Evolutionary conservation across 2,329 filamentous ascomycete genomes (phyloP).

Genomic region (Cytospora leucostoma): DNA sequence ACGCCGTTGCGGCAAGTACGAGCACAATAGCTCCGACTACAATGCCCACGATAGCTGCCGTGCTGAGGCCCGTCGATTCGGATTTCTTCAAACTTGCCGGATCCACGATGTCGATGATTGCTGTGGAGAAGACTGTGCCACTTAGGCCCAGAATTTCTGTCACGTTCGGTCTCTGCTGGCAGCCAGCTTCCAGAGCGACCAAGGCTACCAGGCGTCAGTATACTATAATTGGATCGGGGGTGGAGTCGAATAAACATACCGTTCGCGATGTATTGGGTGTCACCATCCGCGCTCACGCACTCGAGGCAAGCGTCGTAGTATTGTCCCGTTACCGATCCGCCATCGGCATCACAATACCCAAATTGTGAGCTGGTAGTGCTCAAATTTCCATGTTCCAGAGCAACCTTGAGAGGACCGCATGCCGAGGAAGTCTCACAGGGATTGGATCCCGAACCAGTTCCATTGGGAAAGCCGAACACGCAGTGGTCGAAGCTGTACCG

Average conservation of each 20-base stretch:
- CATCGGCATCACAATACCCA: slow-evolving; percentile 37
- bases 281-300: slow-evolving; percentile 48
- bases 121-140: slow-evolving; percentile 47
- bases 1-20: slow-evolving; percentile 39
- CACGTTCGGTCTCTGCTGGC: slow-evolving; percentile 47
- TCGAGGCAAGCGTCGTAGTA: slow-evolving; percentile 45
- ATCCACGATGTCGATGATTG: slow-evolving; percentile 30
- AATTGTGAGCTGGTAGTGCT: slow-evolving; percentile 11
- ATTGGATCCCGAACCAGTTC: slow-evolving; percentile 44
- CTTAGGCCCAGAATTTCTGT: slow-evolving; percentile 44
- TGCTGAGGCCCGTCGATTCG: slow-evolving; percentile 11
- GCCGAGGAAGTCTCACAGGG: slow-evolving; percentile 55
- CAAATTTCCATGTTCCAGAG: slow-evolving; percentile 43
- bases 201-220: slow-evolving; percentile 42
- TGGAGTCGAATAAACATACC: slow-evolving; percentile 41
- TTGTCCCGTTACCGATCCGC: slow-evolving; percentile 38
- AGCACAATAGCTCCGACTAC: slow-evolving; percentile 42
- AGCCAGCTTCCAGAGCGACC: slow-evolving; percentile 53
- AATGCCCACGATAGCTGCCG: slow-evolving; percentile 45
- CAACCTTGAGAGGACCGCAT: slow-evolving; percentile 47
- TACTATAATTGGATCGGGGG: no score
- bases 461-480: slow-evolving; percentile 54
- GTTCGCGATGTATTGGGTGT: slow-evolving; percentile 50
- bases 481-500: slow-evolving; percentile 55
- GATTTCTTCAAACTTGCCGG: slow-evolving; percentile 1